Percentiles rank a stretch among this genome's conserved stretches.
Conservation (phyloP, 768 basidiomycete species). For the Dacryopinax primogenitus region DNA sequence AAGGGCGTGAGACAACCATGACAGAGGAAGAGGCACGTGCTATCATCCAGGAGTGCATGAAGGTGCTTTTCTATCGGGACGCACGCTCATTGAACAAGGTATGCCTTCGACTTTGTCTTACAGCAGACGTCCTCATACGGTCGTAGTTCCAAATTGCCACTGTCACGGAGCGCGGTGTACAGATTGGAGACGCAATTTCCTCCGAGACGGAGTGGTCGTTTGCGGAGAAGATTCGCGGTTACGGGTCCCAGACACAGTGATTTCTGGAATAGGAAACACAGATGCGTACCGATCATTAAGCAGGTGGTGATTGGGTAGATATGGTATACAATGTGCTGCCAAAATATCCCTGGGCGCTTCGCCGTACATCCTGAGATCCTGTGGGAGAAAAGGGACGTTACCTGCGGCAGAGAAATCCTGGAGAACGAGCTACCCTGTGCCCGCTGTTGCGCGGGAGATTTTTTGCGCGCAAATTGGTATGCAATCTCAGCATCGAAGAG, state of each 20-base stretch:
- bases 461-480: no score
- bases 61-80: slow-evolving; percentile 91
- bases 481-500: no score
- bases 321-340: slow-evolving; percentile 5
- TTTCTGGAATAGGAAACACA: no score
- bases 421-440: no score
- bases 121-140: slow-evolving; percentile 4
- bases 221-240: slow-evolving; percentile 82
- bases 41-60: slow-evolving; percentile 77
- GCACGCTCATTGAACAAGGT: slow-evolving; percentile 94
- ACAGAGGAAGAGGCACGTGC: slow-evolving; percentile 65
- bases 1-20: slow-evolving; percentile 59
- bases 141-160: slow-evolving; percentile 90
- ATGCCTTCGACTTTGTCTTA: slow-evolving; percentile 17
- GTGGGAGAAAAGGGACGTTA: no score
- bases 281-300: neutral
- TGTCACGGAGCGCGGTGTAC: slow-evolving; percentile 61
- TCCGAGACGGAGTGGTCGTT: slow-evolving; percentile 80
- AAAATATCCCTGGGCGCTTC: no score
- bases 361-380: no score
- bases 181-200: slow-evolving; percentile 63
- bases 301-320: neutral
- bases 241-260: slow-evolving; percentile 83
- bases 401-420: no score
- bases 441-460: no score